These are phyloP conservation scores for Cutaneotrichosporon cavernicola DNA, from an alignment of 1,284 basidiomycete species.

Conservation along the genomic window DNA sequence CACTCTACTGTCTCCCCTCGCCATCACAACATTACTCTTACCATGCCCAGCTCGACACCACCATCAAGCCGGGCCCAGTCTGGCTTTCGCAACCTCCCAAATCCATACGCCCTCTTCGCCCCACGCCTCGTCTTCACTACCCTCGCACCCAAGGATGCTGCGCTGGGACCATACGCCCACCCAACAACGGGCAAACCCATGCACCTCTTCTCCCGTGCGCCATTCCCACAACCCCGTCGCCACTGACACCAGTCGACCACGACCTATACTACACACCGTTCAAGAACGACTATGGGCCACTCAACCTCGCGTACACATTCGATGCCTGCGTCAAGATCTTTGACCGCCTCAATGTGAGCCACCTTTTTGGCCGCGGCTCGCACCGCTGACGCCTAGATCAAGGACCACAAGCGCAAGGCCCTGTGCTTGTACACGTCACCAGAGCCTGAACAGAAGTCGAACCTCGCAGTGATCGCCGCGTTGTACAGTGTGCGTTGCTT, in stretches of 20 bases:
- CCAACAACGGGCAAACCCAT: slow-evolving; percentile 34
- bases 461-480: slow-evolving; percentile 86
- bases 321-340: slow-evolving; percentile 91
- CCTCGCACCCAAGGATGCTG: slow-evolving; percentile 31
- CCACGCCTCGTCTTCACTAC: slow-evolving; percentile 49
- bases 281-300: slow-evolving; percentile 90
- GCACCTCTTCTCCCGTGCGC: slow-evolving; percentile 40
- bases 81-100: slow-evolving; percentile 32
- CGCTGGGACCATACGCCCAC: slow-evolving; percentile 35
- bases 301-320: slow-evolving; percentile 89
- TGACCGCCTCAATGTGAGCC: slow-evolving; percentile 75
- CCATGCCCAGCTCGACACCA: neutral
- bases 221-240: slow-evolving; percentile 56
- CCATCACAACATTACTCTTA: slow-evolving; percentile 3
- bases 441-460: slow-evolving; percentile 83
- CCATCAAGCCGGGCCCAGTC: neutral
- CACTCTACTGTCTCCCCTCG: neutral
- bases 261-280: slow-evolving; percentile 90
- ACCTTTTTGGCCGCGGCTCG: neutral
- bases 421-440: slow-evolving; percentile 87
- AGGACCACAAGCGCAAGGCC: slow-evolving; percentile 54
- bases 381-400: slow-evolving; percentile 58
- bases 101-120: slow-evolving; percentile 40
- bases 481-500: slow-evolving; percentile 61
- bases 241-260: slow-evolving; percentile 59